Base-by-base conservation (phyloP, 768 basidiomycete genomes). In the Pleurotus citrinopileatus region DNA sequence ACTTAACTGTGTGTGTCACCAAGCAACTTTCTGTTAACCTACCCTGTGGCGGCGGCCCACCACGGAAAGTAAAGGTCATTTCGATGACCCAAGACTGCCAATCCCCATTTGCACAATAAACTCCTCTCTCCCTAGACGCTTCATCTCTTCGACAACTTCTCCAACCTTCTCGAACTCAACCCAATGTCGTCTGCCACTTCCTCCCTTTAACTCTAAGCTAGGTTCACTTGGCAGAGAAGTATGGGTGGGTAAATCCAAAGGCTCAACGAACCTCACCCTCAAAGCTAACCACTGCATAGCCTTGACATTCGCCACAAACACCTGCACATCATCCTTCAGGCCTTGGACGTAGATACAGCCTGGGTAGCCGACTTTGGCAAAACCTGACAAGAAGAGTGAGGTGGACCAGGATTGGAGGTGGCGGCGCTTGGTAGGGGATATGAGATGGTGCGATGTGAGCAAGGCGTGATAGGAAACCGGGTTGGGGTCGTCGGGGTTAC, bases 221-320 rank as follows among this genome's bases (percentile, higher is more conserved):
- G n/a, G n/a, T 17, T n/a, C 29, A 12, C 4, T 28, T 29, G 23
- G 6, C 23, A n/a, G 42, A 3, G 46, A n/a, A 7, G 3, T n/a
- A 10, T 34, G 32, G 10, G 32, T n/a, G n/a, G 58, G 59, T 4
- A 78, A 36, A 9, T 76, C 69, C 59, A 78, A 36, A 10, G 76
- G 69, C 60, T 87, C 84, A 17, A 83, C 63, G 60, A 88, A 86
- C 20, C 88, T 67, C 4, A 87, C 67, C 52, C 78, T 74, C 57
- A 90, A 66, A 8, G 88, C 88, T 0, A 90, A 71, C 89, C 89
- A 91, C 61, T 89, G 86, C 87, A 89, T 88, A 17, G 73, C 76
- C 62, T 85, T 88, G 52, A 90, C 78, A 48, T 84, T 85, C 17
- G 63, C 69, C 1, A 87, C 79, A 59, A 89, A 89, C 59, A 84